Conservation (phyloP, 306 rosid genomes). For the Benincasa hispida region DNA sequence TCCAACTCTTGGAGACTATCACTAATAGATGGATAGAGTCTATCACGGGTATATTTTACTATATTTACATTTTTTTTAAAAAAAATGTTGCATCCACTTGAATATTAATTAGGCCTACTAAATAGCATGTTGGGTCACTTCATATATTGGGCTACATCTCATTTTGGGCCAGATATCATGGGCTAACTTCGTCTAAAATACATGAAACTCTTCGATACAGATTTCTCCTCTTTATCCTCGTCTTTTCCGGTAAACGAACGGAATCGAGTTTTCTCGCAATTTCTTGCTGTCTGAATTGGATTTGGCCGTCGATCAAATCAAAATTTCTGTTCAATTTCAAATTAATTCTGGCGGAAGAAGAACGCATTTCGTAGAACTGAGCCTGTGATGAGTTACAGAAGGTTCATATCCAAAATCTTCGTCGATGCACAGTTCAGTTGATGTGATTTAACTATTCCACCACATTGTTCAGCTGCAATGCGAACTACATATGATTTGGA, state of each 20-base stretch:
- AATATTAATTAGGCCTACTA: no score
- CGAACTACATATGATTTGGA: neutral
- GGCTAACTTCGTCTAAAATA: no score
- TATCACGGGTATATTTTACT: no score
- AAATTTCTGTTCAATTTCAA: neutral
- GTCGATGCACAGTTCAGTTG: neutral
- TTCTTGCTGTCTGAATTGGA: neutral
- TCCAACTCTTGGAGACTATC: no score
- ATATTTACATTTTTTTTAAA: no score
- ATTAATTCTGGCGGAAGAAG: neutral
- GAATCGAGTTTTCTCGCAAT: neutral
- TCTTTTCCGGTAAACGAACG: neutral
- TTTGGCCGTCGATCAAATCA: neutral
- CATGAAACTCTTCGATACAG: no score
- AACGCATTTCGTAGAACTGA: slow-evolving; percentile 8
- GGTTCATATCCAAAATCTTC: slow-evolving; percentile 28
- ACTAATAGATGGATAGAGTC: no score
- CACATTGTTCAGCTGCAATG: neutral
- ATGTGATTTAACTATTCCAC: neutral
- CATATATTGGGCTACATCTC: neutral
- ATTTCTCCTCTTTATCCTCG: neutral
- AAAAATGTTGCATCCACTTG: no score
- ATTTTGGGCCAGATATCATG: neutral
- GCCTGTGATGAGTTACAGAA: slow-evolving; percentile 63
- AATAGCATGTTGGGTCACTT: neutral